These are phyloP conservation scores for Suhomyces pyralidae DNA, from an alignment of 805 yeast genomes.

Conservation along the genomic window DNA sequence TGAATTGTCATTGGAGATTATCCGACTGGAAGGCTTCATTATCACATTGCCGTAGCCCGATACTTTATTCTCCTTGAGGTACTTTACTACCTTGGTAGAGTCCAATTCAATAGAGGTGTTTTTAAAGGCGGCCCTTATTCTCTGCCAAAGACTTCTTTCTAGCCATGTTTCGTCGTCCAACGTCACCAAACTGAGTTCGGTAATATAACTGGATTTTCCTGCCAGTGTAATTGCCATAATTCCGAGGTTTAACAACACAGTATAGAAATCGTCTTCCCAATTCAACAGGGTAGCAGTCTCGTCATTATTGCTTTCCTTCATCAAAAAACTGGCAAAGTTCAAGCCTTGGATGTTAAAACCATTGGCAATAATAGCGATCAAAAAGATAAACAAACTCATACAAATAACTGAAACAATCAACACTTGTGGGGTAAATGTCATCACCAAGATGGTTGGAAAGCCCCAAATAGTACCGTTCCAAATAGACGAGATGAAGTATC, in stretches of 20 bases:
- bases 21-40: conserved; percentile 22
- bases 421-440: conserved; percentile 68
- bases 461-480: conserved; percentile 38
- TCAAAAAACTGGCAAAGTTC: conserved; percentile 34
- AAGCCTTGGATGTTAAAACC: conserved; percentile 37
- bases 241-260: conserved; percentile 58
- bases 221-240: conserved; percentile 64
- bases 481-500: conserved; percentile 39
- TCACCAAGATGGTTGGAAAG: conserved; percentile 54
- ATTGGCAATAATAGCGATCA: conserved; percentile 58
- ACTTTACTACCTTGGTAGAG: background rate
- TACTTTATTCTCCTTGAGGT: conserved; percentile 3
- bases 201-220: conserved; percentile 61
- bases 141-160: conserved; percentile 29
- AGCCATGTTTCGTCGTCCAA: conserved; percentile 57
- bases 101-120: background rate
- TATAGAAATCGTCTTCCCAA: conserved; percentile 60
- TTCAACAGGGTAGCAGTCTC: conserved; percentile 16
- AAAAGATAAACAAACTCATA: conserved; percentile 53
- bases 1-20: conserved; percentile 17
- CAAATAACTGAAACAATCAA: conserved; percentile 48
- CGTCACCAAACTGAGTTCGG: conserved; percentile 50
- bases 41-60: conserved; percentile 32
- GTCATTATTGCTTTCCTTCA: conserved; percentile 12
- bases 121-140: conserved; percentile 3